These are phyloP conservation scores for Phytophthora hibernalis DNA, from an alignment of 352 stramenopile species.

Conservation along the genomic window DNA sequence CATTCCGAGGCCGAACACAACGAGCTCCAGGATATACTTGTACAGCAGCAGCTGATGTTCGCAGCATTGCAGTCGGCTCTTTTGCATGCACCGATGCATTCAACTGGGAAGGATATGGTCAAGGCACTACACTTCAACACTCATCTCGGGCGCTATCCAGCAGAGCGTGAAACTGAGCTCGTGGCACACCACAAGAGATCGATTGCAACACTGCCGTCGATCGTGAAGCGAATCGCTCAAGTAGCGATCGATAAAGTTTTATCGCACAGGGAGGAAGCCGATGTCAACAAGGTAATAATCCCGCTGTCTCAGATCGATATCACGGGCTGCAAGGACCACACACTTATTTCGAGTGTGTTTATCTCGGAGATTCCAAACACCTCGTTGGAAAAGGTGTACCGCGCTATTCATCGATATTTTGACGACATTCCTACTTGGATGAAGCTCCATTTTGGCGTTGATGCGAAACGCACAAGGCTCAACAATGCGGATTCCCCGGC, in stretches of 20 bases:
- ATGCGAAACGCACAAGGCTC: slow-evolving; percentile 21
- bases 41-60: slow-evolving; percentile 46
- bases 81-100: slow-evolving; percentile 35
- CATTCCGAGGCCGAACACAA: slow-evolving; percentile 22
- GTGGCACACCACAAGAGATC: slow-evolving; percentile 30
- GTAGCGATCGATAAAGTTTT: slow-evolving; percentile 26
- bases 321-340: slow-evolving; percentile 37
- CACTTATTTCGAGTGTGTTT: slow-evolving; percentile 45
- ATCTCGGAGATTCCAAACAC: slow-evolving; percentile 43
- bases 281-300: slow-evolving; percentile 1
- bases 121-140: slow-evolving; percentile 41
- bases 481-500: slow-evolving; percentile 27
- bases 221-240: slow-evolving; percentile 28
- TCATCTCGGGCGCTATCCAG: slow-evolving; percentile 18
- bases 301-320: slow-evolving; percentile 44
- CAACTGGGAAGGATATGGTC: slow-evolving; percentile 25
- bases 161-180: slow-evolving; percentile 21
- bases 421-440: slow-evolving; percentile 32
- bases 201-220: slow-evolving; percentile 23
- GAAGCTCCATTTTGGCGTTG: slow-evolving; percentile 38
- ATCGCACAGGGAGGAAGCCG: slow-evolving; percentile 10
- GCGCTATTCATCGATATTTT: slow-evolving; percentile 28
- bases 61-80: slow-evolving; percentile 41
- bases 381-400: slow-evolving; percentile 40
- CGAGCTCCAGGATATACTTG: slow-evolving; percentile 34